A percentile compares a stretch with the other conserved stretches of the same genome.
phyloP scores from a whole-genome alignment of 768 basidiomycete genomes.

The Rhizopogon salebrosus region DNA sequence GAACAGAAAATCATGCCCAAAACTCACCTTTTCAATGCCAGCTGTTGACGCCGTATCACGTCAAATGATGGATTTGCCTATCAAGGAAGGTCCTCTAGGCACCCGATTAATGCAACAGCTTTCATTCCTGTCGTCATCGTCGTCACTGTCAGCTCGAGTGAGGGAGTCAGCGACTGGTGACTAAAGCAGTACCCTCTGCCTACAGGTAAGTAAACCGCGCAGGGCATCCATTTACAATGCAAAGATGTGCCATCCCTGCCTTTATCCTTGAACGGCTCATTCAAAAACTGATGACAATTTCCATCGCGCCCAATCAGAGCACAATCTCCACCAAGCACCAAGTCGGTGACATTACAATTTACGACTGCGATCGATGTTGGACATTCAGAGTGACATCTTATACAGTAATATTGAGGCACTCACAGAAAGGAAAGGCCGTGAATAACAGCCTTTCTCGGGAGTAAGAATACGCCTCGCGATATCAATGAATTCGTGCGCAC shows the following conservation, averaged over 20 bases:
- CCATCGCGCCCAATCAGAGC: neutral
- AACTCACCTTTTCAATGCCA: neutral
- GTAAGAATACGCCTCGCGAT: conserved; percentile 4
- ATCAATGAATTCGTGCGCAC: conserved; percentile 18
- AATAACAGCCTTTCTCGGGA: conserved; percentile 1
- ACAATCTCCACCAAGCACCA: neutral
- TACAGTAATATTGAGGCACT: neutral
- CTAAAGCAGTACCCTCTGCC: neutral
- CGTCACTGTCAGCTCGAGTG: neutral
- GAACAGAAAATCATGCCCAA: neutral
- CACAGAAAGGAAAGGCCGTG: conserved; percentile 5
- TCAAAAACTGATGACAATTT: neutral
- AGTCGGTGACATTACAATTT: neutral
- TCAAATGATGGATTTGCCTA: neutral
- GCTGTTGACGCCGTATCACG: neutral
- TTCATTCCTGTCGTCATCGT: neutral
- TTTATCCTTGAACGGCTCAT: neutral
- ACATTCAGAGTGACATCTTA: neutral
- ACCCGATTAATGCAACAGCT: neutral
- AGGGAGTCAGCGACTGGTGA: neutral
- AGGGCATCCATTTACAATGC: too few species aligned
- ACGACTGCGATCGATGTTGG: neutral
- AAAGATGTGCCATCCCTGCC: neutral
- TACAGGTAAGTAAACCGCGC: neutral
- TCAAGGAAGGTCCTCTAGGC: neutral